Conservation (phyloP, 2,329 filamentous ascomycete species). For the Monosporascus sp. region DNA sequence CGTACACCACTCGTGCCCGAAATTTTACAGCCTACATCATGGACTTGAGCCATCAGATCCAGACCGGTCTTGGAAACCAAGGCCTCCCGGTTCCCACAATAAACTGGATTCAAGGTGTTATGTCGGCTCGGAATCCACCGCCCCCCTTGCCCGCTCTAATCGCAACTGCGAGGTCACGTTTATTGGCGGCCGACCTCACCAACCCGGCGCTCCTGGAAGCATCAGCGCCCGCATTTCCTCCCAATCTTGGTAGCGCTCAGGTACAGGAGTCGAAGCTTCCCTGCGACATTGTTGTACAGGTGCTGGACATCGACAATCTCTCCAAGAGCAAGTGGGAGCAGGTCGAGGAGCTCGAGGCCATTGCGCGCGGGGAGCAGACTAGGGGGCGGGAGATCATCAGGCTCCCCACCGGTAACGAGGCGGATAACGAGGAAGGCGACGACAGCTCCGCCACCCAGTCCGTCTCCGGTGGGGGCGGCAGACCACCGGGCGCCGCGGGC, state of each 20-base stretch:
- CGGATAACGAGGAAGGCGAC: constrained; percentile 44
- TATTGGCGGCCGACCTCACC: constrained; percentile 75
- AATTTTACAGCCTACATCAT: constrained; percentile 13
- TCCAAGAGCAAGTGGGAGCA: constrained; percentile 78
- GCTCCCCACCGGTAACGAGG: constrained; percentile 40
- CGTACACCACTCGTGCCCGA: no score
- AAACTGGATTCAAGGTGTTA: constrained; percentile 60
- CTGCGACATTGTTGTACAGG: constrained; percentile 68
- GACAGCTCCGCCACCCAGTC: constrained; percentile 19
- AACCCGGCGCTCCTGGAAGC: constrained; percentile 47
- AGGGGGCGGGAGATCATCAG: constrained; percentile 79
- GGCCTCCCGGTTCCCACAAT: constrained; percentile 47
- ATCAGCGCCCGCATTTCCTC: constrained; percentile 42
- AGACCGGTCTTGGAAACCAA: constrained; percentile 45
- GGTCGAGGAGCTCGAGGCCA: constrained; percentile 72
- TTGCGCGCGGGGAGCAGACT: constrained; percentile 67
- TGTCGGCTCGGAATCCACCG: constrained; percentile 49
- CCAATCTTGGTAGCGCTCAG: constrained; percentile 47
- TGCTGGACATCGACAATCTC: constrained; percentile 83
- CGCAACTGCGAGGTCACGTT: constrained; percentile 74
- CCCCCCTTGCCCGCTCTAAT: constrained; percentile 66
- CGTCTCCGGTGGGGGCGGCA: neutral
- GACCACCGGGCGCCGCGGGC: constrained; percentile 3
- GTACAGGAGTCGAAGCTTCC: constrained; percentile 52
- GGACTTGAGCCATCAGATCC: constrained; percentile 44